Conservation (phyloP, 2,329 filamentous ascomycete species). For the Sclerotinia sclerotiorum region DNA sequence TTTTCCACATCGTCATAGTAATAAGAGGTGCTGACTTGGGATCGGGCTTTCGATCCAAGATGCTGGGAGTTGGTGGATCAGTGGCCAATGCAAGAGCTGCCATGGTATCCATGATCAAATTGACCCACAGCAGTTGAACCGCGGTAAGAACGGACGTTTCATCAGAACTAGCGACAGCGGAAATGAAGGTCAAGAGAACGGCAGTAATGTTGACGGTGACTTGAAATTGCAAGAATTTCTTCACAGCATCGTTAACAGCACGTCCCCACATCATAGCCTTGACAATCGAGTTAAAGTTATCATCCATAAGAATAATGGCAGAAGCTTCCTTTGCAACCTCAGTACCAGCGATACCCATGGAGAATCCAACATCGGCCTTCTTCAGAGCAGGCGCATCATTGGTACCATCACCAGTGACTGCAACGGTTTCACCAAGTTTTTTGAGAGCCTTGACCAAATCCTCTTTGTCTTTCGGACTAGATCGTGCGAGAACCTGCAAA, state of each 20-base stretch:
- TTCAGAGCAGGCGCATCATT: slow-evolving; percentile 67
- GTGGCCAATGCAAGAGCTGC: slow-evolving; percentile 75
- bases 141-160: slow-evolving; percentile 71
- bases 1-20: slow-evolving; percentile 96
- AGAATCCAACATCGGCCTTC: slow-evolving; percentile 65
- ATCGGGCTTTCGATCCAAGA: slow-evolving; percentile 72
- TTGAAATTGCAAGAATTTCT: slow-evolving; percentile 58
- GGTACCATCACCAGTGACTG: slow-evolving; percentile 65
- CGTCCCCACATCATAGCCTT: slow-evolving; percentile 62
- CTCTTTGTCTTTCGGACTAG: slow-evolving; percentile 68
- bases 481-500: slow-evolving; percentile 66
- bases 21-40: slow-evolving; percentile 75
- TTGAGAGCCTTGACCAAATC: slow-evolving; percentile 64
- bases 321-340: slow-evolving; percentile 64
- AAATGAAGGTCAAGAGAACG: slow-evolving; percentile 74
- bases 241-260: slow-evolving; percentile 55
- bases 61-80: slow-evolving; percentile 67
- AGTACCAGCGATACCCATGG: slow-evolving; percentile 66
- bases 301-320: slow-evolving; percentile 61
- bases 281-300: slow-evolving; percentile 63
- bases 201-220: slow-evolving; percentile 79
- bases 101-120: slow-evolving; percentile 83
- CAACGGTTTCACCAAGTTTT: slow-evolving; percentile 64
- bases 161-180: slow-evolving; percentile 62
- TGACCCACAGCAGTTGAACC: slow-evolving; percentile 82